Base-by-base conservation (phyloP, 345 rosid species). In the Cardamine resedifolia region DNA sequence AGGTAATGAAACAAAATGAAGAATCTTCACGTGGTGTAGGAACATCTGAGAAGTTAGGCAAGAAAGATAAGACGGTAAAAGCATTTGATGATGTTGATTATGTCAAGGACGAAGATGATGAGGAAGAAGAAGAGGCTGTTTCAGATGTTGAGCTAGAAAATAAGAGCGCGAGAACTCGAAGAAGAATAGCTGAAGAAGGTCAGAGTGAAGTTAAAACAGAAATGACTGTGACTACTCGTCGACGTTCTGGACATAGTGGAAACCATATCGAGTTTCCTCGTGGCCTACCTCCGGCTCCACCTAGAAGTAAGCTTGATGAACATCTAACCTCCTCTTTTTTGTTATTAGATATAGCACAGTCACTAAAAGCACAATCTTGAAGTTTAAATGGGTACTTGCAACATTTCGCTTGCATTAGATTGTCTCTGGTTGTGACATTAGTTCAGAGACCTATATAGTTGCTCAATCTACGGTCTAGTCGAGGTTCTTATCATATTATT, bases 281-380 rank as follows among this genome's bases (percentile, higher is more conserved):
- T 81, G 98, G 98, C 51, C 79, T 94, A 62, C 98, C 97, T 57
- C 97, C 90, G 1, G 92, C 98, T 28, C 97, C 97, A 28, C 81
- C 96, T 28, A 86, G 96, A 86, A 94, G 98, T 94, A 60, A 84
- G 95, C 71, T 55, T 52, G 4, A 10, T 52, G n/a, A 48, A 58
- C 45, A 64, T 56, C 16, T 23, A 23, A 23, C 24, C 24, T 23
- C 60, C 53, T 30, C 31, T 30, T 26, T 26, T 41, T 10, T 39
- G 10, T 36, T 11, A 24, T 26, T 38, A n/a, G 28, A 18, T 23
- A 48, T 24, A 10, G 1, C 4, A 9, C 39, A 26, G 26, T 34
- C 44, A n/a, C 34, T 27, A 24, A 36, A 59, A n/a, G n/a, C 12
- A 2, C 19, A 57, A 18, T 27, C 44, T 44, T n/a, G 57, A 47